These are phyloP conservation scores for Exophiala sideris DNA, from an alignment of 2,329 filamentous ascomycete species.

Conservation along the genomic window DNA sequence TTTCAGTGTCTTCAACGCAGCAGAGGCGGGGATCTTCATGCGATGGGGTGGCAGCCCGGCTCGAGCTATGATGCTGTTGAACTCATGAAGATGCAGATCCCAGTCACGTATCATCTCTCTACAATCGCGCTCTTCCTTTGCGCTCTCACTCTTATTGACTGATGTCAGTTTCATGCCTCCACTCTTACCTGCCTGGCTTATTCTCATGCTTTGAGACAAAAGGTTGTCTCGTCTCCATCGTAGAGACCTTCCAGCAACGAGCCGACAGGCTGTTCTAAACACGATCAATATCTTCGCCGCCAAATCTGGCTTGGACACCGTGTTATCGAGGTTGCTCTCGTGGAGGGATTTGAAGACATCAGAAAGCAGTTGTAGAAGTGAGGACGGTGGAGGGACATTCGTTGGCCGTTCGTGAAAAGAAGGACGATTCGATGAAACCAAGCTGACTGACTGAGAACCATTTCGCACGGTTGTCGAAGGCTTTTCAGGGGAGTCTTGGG, in stretches of 20 bases:
- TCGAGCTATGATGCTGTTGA: conserved; percentile 58
- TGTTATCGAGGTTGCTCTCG: neutral
- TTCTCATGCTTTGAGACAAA: conserved; percentile 82
- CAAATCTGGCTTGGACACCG: conserved; percentile 6
- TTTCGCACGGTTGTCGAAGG: conserved; percentile 13
- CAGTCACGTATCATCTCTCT: conserved; percentile 72
- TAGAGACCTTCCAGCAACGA: conserved; percentile 78
- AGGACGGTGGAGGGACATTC: conserved; percentile 83
- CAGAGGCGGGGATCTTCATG: conserved; percentile 11
- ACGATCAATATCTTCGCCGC: conserved; percentile 10
- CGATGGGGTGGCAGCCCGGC: conserved; percentile 37
- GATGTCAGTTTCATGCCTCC: conserved; percentile 90
- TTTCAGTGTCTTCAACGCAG: conserved; percentile 7
- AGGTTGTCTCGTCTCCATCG: conserved; percentile 90
- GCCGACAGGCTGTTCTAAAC: conserved; percentile 64
- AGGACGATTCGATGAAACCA: neutral
- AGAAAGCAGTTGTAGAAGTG: conserved; percentile 75
- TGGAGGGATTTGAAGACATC: conserved; percentile 55
- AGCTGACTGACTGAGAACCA: conserved; percentile 23
- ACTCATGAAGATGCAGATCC: conserved; percentile 70
- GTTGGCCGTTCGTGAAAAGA: conserved; percentile 57
- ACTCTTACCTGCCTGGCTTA: conserved; percentile 66
- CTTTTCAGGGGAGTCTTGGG: neutral
- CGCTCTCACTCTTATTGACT: conserved; percentile 76
- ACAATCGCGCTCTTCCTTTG: conserved; percentile 79